Evolutionary conservation across 176 grass and related monocot genomes (phyloP).

Genomic region (Oryza glumipatula): DNA sequence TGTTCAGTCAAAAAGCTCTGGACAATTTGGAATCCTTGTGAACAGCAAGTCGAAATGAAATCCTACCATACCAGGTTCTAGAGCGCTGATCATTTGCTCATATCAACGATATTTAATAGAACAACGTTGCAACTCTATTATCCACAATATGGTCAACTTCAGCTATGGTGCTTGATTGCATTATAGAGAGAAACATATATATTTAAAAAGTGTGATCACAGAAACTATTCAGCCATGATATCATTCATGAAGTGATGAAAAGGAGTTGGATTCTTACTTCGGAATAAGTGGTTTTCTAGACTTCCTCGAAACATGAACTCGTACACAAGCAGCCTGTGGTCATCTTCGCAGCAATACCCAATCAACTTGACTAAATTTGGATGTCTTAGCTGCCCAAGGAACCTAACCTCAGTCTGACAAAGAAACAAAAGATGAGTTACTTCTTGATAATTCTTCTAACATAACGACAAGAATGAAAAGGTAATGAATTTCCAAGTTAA

Average conservation of each 20-base stretch:
- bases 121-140: background rate
- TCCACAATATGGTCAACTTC: constrained; percentile 9
- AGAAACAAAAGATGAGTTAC: constrained; percentile 30
- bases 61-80: background rate
- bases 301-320: constrained; percentile 99
- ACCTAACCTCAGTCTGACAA: constrained; percentile 90
- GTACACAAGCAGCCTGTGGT: constrained; percentile 91
- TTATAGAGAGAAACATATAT: constrained; percentile 28
- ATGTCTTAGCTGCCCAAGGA: constrained; percentile 95
- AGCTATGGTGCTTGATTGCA: background rate
- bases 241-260: background rate
- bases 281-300: constrained; percentile 97
- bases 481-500: constrained; percentile 4
- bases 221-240: background rate
- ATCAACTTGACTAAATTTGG: constrained; percentile 98
- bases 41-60: background rate
- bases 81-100: background rate
- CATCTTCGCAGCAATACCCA: constrained; percentile 97
- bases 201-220: background rate
- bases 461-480: background rate
- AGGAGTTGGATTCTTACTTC: constrained; percentile 67
- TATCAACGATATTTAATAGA: background rate
- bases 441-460: background rate
- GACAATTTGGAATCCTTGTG: background rate
- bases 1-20: constrained; percentile 3